Base-by-base conservation (phyloP, 768 basidiomycete genomes). In the Lanmaoa rubissima region DNA sequence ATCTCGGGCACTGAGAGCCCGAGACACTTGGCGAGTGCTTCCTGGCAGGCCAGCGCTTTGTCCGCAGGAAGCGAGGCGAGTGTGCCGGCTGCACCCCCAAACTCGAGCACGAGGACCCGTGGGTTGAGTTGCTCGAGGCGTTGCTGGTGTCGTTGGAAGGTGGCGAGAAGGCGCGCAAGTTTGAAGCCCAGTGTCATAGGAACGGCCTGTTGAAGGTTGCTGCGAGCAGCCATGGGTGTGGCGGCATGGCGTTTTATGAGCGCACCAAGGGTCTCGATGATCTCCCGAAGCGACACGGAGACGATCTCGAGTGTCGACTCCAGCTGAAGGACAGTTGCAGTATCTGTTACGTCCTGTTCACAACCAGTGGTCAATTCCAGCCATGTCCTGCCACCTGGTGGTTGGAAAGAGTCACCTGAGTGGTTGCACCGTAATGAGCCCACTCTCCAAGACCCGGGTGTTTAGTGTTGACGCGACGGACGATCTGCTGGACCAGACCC, bases 131-230 rank as follows among this genome's bases (percentile, higher is more conserved):
- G 67, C 1, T 53, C 51, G 4, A 79, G 71, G 3, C 78, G 72
- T 39, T 65, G 61, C 19, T 70, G 61, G 62, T 79, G 78, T 24
- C 79, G 69, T 47, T 70, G 58, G 54, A 80, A 79, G 5, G 79
- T 79, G 16, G 74, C 69, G 1, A 78, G 65, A 45, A 80, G 72
- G 8, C 78, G 72, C 8, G 77, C 77, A 55, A 78, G 69, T 57
- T 80, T 79, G 62, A 80, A 80, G 0, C 79, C 79, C 41, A 78
- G 70, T 4, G 78, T 69, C 52, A 80, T 79, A 4, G 78, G 78
- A 16, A 80, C 79, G 13, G 79, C 79, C 51, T 80, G 77, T 57
- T 79, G 79, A 32, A 80, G 65, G 56, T 79, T 79, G 51, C 78
- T 79, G 17, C 78, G 75, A 40, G 73, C 79, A 12, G 75, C 73